These are phyloP conservation scores for Alternaria sp. DNA, from an alignment of 2,329 filamentous ascomycete species.

Conservation along the genomic window DNA sequence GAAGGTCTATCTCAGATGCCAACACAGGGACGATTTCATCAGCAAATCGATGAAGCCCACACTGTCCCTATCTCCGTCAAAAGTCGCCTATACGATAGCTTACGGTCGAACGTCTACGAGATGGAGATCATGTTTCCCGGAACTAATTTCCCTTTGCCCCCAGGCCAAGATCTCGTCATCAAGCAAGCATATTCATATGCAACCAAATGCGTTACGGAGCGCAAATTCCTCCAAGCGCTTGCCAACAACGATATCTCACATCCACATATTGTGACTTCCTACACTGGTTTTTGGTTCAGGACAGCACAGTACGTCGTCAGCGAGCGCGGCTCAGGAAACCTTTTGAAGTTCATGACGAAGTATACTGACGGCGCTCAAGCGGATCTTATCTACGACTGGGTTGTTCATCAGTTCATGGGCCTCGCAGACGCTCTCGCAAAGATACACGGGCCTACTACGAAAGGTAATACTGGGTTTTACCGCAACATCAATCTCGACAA, in stretches of 20 bases:
- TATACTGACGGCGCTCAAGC: neutral
- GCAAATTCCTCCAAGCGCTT: neutral
- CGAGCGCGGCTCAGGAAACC: neutral
- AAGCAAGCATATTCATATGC: neutral
- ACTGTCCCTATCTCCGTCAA: neutral
- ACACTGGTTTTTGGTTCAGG: neutral
- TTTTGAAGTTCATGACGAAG: neutral
- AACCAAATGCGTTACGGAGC: neutral
- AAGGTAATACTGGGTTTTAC: neutral
- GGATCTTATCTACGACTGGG: neutral
- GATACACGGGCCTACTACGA: neutral
- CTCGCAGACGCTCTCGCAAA: neutral
- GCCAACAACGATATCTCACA: neutral
- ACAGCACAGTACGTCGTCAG: neutral
- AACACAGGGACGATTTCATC: neutral
- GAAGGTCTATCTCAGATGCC: neutral
- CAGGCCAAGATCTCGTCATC: neutral
- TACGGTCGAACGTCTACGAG: neutral
- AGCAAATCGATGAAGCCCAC: neutral
- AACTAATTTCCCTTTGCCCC: neutral
- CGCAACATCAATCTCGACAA: neutral
- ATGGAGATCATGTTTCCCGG: neutral
- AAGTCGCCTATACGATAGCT: neutral
- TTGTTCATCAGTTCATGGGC: neutral
- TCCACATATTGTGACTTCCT: neutral